Conservation (phyloP, 768 basidiomycete species). For the Collybiopsis luxurians region DNA sequence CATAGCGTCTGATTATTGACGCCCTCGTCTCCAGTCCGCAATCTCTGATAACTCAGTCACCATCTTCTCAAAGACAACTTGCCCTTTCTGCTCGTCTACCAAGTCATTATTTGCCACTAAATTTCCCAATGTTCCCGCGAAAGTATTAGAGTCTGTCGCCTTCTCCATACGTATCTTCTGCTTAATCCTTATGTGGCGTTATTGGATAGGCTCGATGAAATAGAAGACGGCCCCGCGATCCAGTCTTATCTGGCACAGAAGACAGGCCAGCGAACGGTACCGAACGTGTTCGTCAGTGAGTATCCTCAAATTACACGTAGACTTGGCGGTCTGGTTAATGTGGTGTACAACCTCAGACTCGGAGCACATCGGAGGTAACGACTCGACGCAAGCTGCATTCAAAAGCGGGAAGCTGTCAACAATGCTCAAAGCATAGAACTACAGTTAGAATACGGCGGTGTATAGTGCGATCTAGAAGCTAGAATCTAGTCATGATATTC, state of each 20-base stretch:
- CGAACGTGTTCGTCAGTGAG: constrained; percentile 56
- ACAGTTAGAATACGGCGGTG: not conserved
- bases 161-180: not conserved
- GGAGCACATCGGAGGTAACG: constrained; percentile 31
- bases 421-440: not conserved
- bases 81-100: constrained; percentile 30
- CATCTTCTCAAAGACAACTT: constrained; percentile 39
- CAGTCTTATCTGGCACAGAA: constrained; percentile 46
- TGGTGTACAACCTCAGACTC: constrained; percentile 21
- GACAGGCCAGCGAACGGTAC: constrained; percentile 50
- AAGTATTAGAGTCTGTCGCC: constrained; percentile 29
- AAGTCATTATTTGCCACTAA: constrained; percentile 25
- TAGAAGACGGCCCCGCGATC: constrained; percentile 39
- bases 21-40: constrained; percentile 16
- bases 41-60: constrained; percentile 33
- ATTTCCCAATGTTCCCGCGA: constrained; percentile 17
- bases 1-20: constrained; percentile 33
- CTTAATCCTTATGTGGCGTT: not conserved
- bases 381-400: constrained; percentile 8
- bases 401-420: constrained; percentile 4
- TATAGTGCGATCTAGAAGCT: not conserved
- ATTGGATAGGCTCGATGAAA: constrained; percentile 34
- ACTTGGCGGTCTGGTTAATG: not conserved
- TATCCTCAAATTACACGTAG: not conserved
- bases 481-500: not conserved